phyloP scores from a whole-genome alignment of 2,329 filamentous ascomycete genomes.

The Fusarium floridanum region DNA sequence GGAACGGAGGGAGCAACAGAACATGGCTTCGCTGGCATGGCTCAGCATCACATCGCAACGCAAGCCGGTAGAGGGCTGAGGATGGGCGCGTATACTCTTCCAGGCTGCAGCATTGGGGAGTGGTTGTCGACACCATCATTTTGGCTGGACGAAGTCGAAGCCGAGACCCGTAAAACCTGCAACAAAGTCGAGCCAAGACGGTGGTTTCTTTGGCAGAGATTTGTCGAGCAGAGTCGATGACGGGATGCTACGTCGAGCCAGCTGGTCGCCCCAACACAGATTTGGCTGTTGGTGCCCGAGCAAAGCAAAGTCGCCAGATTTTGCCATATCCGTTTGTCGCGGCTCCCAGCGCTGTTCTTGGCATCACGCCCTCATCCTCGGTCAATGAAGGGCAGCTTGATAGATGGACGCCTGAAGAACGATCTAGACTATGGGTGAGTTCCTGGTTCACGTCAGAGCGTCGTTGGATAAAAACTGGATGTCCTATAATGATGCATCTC shows the following conservation, averaged over 20 bases:
- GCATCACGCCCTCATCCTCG: constrained; percentile 14
- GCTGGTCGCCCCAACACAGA: constrained; percentile 8
- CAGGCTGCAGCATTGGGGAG: not conserved
- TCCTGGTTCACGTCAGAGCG: constrained; percentile 1
- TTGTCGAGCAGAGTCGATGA: constrained; percentile 16
- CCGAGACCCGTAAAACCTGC: not conserved
- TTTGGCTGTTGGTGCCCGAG: constrained; percentile 39
- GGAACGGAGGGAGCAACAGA: constrained; percentile 17
- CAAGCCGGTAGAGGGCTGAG: not conserved
- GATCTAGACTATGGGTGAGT: not conserved
- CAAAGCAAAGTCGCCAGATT: constrained; percentile 28
- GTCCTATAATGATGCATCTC: constrained; percentile 21
- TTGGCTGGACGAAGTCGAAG: not conserved
- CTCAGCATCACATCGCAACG: constrained; percentile 1
- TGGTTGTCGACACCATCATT: constrained; percentile 8
- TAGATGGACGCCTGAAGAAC: not conserved
- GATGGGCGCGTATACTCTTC: not conserved
- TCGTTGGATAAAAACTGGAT: constrained; percentile 4
- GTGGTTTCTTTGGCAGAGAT: constrained; percentile 16
- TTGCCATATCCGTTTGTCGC: constrained; percentile 6
- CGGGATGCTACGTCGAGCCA: constrained; percentile 9
- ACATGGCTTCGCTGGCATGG: constrained; percentile 27
- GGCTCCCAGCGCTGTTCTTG: constrained; percentile 13
- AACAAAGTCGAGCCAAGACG: constrained; percentile 19
- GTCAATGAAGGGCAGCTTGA: constrained; percentile 2